Evolutionary conservation across 805 yeast genomes (phyloP).

Genomic region (Yarrowia divulgata): DNA sequence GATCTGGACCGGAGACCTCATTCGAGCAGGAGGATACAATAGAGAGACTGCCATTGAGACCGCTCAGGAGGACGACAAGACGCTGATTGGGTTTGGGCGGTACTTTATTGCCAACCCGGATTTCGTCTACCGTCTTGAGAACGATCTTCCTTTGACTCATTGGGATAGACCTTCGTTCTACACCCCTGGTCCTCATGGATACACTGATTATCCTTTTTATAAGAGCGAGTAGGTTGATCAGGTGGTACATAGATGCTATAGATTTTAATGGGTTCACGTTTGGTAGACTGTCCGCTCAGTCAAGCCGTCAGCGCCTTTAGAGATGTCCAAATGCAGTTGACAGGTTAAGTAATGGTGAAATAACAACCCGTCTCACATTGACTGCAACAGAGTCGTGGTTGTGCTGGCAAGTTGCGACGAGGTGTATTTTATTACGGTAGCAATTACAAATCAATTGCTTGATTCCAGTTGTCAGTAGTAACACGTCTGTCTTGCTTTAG

Average conservation of each 20-base stretch:
- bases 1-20: conserved; percentile 57
- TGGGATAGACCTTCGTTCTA: conserved; percentile 62
- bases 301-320: no score
- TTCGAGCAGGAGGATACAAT: conserved; percentile 54
- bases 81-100: conserved; percentile 57
- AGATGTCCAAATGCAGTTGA: no score
- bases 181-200: conserved; percentile 53
- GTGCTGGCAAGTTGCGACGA: no score
- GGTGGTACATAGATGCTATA: neutral
- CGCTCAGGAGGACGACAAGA: conserved; percentile 45
- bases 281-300: no score
- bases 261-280: no score
- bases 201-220: conserved; percentile 54
- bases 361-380: no score
- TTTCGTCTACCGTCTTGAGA: conserved; percentile 55
- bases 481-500: no score
- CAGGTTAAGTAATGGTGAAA: no score
- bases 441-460: no score
- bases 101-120: conserved; percentile 65
- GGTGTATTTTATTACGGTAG: no score
- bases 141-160: conserved; percentile 53
- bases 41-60: conserved; percentile 43
- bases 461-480: no score
- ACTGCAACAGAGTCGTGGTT: no score
- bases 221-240: neutral